A percentile compares a stretch with the other conserved stretches of the same genome.
These are phyloP conservation scores for Fusarium ramigenum DNA, from an alignment of 2,329 filamentous ascomycete species.

Conservation along the genomic window DNA sequence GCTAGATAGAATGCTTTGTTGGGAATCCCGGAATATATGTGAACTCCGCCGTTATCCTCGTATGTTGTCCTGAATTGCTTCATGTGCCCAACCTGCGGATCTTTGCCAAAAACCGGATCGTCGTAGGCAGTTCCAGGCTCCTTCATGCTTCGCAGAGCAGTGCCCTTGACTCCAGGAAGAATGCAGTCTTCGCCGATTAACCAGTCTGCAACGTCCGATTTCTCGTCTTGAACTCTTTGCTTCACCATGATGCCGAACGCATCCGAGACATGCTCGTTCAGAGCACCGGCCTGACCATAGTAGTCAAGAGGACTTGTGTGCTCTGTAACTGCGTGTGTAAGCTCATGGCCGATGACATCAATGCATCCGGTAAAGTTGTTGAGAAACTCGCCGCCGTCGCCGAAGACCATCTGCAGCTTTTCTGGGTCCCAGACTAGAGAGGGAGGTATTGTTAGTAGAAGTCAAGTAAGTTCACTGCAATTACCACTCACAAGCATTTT, in stretches of 20 bases:
- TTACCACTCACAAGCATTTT: slow-evolving; percentile 58
- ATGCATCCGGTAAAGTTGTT: slow-evolving; percentile 61
- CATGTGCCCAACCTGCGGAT: slow-evolving; percentile 62
- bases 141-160: slow-evolving; percentile 64
- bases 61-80: slow-evolving; percentile 50
- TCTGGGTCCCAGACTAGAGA: slow-evolving; percentile 60
- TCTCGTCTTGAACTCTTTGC: slow-evolving; percentile 59
- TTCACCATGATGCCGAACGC: slow-evolving; percentile 67
- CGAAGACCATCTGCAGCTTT: slow-evolving; percentile 63
- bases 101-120: slow-evolving; percentile 62
- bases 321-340: slow-evolving; percentile 65
- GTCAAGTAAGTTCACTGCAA: neutral
- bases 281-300: slow-evolving; percentile 60
- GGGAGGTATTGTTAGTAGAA: slow-evolving; percentile 16
- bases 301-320: slow-evolving; percentile 61
- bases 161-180: slow-evolving; percentile 59
- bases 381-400: slow-evolving; percentile 62
- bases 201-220: slow-evolving; percentile 60
- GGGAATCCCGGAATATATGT: slow-evolving; percentile 66
- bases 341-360: slow-evolving; percentile 67
- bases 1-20: slow-evolving; percentile 66
- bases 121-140: slow-evolving; percentile 62
- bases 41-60: slow-evolving; percentile 63
- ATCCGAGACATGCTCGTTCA: slow-evolving; percentile 67
- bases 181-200: slow-evolving; percentile 64